Evolutionary conservation across 2,329 filamentous ascomycete genomes (phyloP).

Genomic region (Talaromyces albobiverticillius): DNA sequence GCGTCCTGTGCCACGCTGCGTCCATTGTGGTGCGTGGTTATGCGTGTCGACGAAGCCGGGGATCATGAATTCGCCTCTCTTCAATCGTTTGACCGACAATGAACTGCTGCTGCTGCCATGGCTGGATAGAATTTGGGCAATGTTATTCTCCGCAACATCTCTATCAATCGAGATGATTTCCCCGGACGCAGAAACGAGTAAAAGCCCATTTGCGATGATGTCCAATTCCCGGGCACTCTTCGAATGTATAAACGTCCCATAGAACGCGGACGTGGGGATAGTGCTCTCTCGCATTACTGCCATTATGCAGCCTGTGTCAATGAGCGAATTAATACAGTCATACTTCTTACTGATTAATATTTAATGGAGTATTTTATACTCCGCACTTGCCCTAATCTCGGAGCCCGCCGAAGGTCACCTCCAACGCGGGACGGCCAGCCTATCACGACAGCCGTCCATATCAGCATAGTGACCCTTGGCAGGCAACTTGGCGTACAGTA

Average conservation of each 20-base stretch:
- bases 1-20: constrained; percentile 44
- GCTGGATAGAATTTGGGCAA: constrained; percentile 22
- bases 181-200: constrained; percentile 28
- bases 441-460: no score
- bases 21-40: constrained; percentile 62
- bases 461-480: no score
- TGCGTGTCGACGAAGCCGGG: constrained; percentile 59
- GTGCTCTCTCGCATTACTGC: background rate
- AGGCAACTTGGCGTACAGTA: no score
- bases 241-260: constrained; percentile 34
- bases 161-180: constrained; percentile 26
- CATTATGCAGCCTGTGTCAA: background rate
- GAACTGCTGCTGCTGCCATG: constrained; percentile 23
- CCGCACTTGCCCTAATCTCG: no score
- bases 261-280: constrained; percentile 19
- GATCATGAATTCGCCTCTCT: constrained; percentile 26
- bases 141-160: constrained; percentile 18
- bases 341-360: no score
- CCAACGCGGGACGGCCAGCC: no score
- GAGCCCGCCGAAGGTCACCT: no score
- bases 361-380: no score
- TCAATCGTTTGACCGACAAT: constrained; percentile 25
- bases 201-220: constrained; percentile 27
- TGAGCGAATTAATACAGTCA: no score
- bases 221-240: constrained; percentile 22